These are phyloP conservation scores for Orbilia blumenaviensis DNA, from an alignment of 2,329 filamentous ascomycete genomes.

Conservation along the genomic window DNA sequence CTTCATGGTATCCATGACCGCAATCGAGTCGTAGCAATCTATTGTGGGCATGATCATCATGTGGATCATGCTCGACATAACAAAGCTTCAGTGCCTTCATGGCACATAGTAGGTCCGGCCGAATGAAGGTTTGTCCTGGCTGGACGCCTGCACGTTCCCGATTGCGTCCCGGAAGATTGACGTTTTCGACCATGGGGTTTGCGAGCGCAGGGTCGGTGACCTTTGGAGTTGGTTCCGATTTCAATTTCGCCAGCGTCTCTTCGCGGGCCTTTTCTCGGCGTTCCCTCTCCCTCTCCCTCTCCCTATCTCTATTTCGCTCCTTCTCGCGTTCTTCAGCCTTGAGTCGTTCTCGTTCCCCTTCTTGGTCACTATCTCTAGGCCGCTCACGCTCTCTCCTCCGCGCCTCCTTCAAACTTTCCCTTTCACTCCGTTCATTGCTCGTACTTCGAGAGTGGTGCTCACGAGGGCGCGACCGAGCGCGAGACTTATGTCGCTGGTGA, in stretches of 20 bases:
- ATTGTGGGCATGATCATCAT: slow-evolving; percentile 38
- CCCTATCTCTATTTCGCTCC: slow-evolving; percentile 15
- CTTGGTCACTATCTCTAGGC: neutral
- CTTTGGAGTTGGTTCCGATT: slow-evolving; percentile 12
- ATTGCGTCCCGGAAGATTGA: slow-evolving; percentile 11
- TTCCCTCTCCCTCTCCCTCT: slow-evolving; percentile 16
- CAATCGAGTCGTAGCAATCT: slow-evolving; percentile 54
- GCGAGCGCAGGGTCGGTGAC: slow-evolving; percentile 37
- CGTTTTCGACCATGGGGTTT: slow-evolving; percentile 44
- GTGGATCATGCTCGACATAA: slow-evolving; percentile 29
- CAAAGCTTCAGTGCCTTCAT: slow-evolving; percentile 37
- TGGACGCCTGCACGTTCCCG: slow-evolving; percentile 46
- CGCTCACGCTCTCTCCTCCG: slow-evolving; percentile 11
- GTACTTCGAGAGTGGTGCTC: slow-evolving; percentile 31
- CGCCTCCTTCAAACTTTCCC: neutral
- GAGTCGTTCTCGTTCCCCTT: slow-evolving; percentile 3
- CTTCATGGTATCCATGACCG: slow-evolving; percentile 56
- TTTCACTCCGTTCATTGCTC: slow-evolving; percentile 31
- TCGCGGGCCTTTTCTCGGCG: slow-evolving; percentile 24
- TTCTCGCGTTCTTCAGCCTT: neutral
- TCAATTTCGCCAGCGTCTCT: neutral
- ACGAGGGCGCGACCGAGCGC: slow-evolving; percentile 26
- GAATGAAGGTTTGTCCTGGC: slow-evolving; percentile 45
- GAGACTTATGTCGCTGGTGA: neutral
- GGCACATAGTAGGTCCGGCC: slow-evolving; percentile 45